A percentile compares a stretch with the other conserved stretches of the same genome.
phyloP scores from a whole-genome alignment of 306 rosid species.

The Pachyrhizus erosus region DNA sequence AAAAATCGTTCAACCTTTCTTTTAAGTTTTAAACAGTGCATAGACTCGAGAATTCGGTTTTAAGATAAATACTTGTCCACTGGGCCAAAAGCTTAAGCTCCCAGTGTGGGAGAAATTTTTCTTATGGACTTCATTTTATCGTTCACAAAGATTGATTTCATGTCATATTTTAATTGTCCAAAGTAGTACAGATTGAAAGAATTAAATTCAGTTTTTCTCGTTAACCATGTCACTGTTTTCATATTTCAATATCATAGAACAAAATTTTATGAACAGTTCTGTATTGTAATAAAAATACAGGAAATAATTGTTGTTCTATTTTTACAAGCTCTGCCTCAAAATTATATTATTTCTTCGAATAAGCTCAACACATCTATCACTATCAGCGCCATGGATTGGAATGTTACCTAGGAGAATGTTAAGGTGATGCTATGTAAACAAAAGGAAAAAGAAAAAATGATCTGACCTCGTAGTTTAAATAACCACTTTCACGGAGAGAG shows the following conservation, averaged over 20 bases:
- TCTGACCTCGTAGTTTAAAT: constrained; percentile 88
- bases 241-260: neutral
- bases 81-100: neutral
- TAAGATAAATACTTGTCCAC: neutral
- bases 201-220: neutral
- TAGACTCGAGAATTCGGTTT: neutral
- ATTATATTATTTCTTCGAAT: neutral
- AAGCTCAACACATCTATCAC: neutral
- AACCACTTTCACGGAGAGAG: constrained; percentile 94
- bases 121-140: neutral
- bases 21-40: neutral
- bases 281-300: neutral
- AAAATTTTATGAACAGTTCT: neutral
- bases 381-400: neutral
- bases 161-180: neutral
- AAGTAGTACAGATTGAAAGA: neutral
- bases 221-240: constrained; percentile 3
- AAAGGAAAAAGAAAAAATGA: constrained; percentile 14
- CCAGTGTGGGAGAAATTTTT: neutral
- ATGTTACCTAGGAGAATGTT: neutral
- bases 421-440: neutral
- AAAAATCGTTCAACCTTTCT: neutral
- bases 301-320: no score
- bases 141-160: neutral
- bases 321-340: neutral